phyloP scores from a whole-genome alignment of 2,329 filamentous ascomycete genomes.

The Dothiorella sarmentorum region DNA sequence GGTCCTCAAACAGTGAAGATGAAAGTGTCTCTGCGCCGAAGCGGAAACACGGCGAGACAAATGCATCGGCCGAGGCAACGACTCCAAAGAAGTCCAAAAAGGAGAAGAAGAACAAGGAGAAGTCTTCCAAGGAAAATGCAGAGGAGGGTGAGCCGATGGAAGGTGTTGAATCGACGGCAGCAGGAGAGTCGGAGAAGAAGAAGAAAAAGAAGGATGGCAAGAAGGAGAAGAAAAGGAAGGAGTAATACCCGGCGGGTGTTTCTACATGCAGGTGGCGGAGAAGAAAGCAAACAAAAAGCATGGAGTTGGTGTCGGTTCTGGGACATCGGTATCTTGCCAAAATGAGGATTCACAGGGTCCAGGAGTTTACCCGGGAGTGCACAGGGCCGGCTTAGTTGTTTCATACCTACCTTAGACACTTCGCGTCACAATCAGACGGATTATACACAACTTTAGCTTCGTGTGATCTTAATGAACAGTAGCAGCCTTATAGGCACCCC shows the following conservation, averaged over 20 bases:
- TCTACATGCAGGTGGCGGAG: neutral
- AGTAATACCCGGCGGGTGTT: constrained; percentile 26
- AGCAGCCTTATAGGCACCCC: neutral
- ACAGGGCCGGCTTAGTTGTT: neutral
- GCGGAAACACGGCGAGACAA: constrained; percentile 35
- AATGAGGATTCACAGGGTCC: constrained; percentile 2
- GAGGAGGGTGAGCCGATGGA: constrained; percentile 16
- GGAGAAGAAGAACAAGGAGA: constrained; percentile 18
- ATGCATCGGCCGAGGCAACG: constrained; percentile 26
- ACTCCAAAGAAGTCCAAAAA: constrained; percentile 32
- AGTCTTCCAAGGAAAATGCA: constrained; percentile 16
- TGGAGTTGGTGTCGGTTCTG: neutral
- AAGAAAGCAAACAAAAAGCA: neutral
- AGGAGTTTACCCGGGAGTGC: constrained; percentile 4
- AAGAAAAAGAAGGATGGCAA: constrained; percentile 31
- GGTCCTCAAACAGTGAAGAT: constrained; percentile 38
- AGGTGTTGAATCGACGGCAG: constrained; percentile 18
- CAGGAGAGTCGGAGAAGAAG: constrained; percentile 15
- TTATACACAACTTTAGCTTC: neutral
- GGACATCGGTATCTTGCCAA: neutral
- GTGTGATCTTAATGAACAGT: neutral
- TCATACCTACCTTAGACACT: neutral
- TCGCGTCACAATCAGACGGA: neutral
- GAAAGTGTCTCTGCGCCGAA: constrained; percentile 41
- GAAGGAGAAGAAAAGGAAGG: constrained; percentile 30